Evolutionary conservation across 352 stramenopile species (phyloP).

Genomic region (Hyaloperonospora arabidopsidis): DNA sequence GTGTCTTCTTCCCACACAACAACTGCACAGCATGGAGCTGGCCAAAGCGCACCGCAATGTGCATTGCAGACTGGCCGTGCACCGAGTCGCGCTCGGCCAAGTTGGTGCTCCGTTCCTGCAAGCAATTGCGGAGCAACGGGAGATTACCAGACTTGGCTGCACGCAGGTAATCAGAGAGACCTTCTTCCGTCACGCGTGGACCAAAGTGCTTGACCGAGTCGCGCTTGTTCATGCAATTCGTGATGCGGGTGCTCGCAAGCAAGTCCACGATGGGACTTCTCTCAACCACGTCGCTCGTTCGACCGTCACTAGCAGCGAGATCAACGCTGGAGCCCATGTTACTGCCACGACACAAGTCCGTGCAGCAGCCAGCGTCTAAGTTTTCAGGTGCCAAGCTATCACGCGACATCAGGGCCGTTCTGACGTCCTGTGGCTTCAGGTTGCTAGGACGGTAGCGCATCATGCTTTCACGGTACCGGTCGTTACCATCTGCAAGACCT

Average conservation of each 20-base stretch:
- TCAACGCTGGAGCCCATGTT: no score
- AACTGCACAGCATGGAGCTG: constrained; percentile 67
- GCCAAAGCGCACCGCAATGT: constrained; percentile 72
- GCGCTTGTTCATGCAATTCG: constrained; percentile 31
- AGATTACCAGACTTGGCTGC: constrained; percentile 64
- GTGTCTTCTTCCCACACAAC: constrained; percentile 58
- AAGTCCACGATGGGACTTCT: constrained; percentile 20
- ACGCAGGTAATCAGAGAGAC: constrained; percentile 50
- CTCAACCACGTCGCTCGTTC: constrained; percentile 23
- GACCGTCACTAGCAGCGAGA: constrained; percentile 13
- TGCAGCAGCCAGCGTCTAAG: constrained; percentile 14
- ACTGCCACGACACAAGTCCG: no score
- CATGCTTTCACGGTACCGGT: constrained; percentile 54
- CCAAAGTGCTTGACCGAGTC: constrained; percentile 40
- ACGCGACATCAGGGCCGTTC: constrained; percentile 36
- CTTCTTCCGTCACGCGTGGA: constrained; percentile 44
- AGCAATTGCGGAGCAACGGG: constrained; percentile 38
- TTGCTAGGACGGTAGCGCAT: constrained; percentile 66
- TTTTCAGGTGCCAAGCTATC: constrained; percentile 46
- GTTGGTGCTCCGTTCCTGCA: constrained; percentile 56
- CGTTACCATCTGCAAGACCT: constrained; percentile 12
- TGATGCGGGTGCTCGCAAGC: constrained; percentile 20
- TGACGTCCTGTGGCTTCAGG: constrained; percentile 41
- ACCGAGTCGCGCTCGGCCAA: constrained; percentile 56
- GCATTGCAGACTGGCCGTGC: constrained; percentile 69